These are phyloP conservation scores for Leccinellum luteum DNA, from an alignment of 768 basidiomycete species.

Conservation along the genomic window DNA sequence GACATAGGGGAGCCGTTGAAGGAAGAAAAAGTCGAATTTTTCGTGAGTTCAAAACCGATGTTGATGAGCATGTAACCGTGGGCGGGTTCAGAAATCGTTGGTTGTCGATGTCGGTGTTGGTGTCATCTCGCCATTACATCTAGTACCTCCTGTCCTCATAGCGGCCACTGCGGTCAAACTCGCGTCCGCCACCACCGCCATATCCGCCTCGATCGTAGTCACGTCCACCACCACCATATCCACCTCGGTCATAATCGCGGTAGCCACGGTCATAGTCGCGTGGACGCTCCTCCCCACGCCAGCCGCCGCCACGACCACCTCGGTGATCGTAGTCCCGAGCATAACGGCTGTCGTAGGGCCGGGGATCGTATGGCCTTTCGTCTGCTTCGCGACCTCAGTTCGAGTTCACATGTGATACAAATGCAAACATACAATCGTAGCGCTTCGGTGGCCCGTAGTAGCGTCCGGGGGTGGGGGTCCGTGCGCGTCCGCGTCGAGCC, in stretches of 20 bases:
- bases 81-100: not conserved
- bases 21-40: not conserved
- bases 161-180: constrained; percentile 39
- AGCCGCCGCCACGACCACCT: constrained; percentile 37
- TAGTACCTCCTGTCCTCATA: constrained; percentile 46
- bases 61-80: constrained; percentile 1
- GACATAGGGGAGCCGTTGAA: not conserved
- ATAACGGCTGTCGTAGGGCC: constrained; percentile 90
- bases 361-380: constrained; percentile 87
- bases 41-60: not conserved
- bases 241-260: constrained; percentile 38
- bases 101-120: not conserved
- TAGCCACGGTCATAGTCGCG: constrained; percentile 31
- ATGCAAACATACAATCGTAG: constrained; percentile 49
- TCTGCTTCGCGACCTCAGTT: constrained; percentile 37
- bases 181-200: constrained; percentile 31
- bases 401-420: not conserved
- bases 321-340: constrained; percentile 61
- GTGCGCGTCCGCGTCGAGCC: constrained; percentile 87
- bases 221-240: constrained; percentile 30
- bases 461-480: constrained; percentile 90
- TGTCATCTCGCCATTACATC: constrained; percentile 4
- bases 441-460: constrained; percentile 95
- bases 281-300: constrained; percentile 37
- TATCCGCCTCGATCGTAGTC: constrained; percentile 35